A percentile compares a stretch with the other conserved stretches of the same genome.
Evolutionary conservation across 345 rosid species (phyloP).

Genomic region (Eucalyptus urophylla): DNA sequence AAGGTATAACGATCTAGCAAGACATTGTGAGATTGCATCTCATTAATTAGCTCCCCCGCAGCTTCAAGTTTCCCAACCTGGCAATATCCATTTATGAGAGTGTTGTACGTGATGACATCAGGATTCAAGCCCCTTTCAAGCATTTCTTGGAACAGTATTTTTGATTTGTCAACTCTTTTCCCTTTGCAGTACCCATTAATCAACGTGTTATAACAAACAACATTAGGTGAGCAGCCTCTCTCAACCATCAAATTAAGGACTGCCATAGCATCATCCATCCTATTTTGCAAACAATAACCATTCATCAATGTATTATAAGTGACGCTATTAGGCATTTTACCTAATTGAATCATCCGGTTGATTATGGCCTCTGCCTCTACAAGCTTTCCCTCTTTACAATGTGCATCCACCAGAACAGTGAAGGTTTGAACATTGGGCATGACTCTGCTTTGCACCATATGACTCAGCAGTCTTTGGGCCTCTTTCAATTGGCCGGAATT

Average conservation of each 20-base stretch:
- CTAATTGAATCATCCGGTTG: neutral
- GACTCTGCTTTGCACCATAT: neutral
- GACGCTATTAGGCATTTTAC: neutral
- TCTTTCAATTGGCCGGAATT: slow-evolving; percentile 1
- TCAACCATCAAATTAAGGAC: too few relatives aligned
- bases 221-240: too few relatives aligned
- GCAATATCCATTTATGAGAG: slow-evolving; percentile 14
- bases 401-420: neutral
- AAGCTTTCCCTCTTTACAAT: neutral
- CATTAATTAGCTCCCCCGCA: slow-evolving; percentile 5
- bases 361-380: neutral
- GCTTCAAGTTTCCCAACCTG: slow-evolving; percentile 5
- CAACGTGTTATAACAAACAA: too few relatives aligned
- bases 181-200: too few relatives aligned
- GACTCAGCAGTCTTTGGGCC: neutral
- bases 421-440: neutral
- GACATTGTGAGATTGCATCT: too few relatives aligned
- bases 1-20: too few relatives aligned
- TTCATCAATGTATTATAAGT: neutral
- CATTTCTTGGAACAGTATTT: too few relatives aligned
- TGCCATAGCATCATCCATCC: too few relatives aligned
- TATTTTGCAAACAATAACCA: too few relatives aligned
- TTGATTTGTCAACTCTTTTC: too few relatives aligned
- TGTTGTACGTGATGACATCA: neutral
- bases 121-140: too few relatives aligned